Evolutionary conservation across 176 grass and related monocot genomes (phyloP).

Genomic region (Oropetium thomaeum): DNA sequence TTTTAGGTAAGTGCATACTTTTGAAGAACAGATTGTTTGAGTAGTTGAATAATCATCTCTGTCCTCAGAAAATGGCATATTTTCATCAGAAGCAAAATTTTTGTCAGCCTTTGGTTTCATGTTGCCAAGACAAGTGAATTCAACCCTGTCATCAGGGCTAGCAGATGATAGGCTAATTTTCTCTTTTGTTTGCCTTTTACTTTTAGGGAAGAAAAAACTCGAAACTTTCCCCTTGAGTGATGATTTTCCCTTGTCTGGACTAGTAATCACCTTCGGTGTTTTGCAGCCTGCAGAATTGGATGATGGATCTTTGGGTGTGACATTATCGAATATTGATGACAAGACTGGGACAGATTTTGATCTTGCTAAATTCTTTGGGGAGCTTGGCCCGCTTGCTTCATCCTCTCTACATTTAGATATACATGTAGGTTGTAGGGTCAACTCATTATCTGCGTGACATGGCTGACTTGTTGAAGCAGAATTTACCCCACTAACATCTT

Average conservation of each 20-base stretch:
- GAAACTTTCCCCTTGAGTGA: slow-evolving; percentile 85
- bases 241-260: slow-evolving; percentile 55
- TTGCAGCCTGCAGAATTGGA: slow-evolving; percentile 46
- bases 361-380: slow-evolving; percentile 51
- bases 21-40: slow-evolving; percentile 35
- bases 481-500: slow-evolving; percentile 36
- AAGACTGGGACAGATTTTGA: slow-evolving; percentile 82
- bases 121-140: slow-evolving; percentile 25
- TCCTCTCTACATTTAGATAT: slow-evolving; percentile 36
- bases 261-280: slow-evolving; percentile 31
- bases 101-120: slow-evolving; percentile 4
- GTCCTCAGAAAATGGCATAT: slow-evolving; percentile 34
- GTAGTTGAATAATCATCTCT: slow-evolving; percentile 22
- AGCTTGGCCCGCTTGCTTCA: slow-evolving; percentile 32
- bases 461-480: slow-evolving; percentile 16
- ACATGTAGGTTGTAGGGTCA: slow-evolving; percentile 28
- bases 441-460: slow-evolving; percentile 31
- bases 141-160: slow-evolving; percentile 19
- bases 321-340: slow-evolving; percentile 56
- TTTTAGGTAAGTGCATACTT: slow-evolving; percentile 33
- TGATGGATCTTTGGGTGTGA: slow-evolving; percentile 24
- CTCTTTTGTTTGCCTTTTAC: slow-evolving; percentile 58
- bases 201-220: slow-evolving; percentile 77
- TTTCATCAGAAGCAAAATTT: slow-evolving; percentile 27
- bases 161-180: slow-evolving; percentile 39